Evolutionary conservation across 768 basidiomycete genomes (phyloP).

Genomic region (Dioszegia crocea): DNA sequence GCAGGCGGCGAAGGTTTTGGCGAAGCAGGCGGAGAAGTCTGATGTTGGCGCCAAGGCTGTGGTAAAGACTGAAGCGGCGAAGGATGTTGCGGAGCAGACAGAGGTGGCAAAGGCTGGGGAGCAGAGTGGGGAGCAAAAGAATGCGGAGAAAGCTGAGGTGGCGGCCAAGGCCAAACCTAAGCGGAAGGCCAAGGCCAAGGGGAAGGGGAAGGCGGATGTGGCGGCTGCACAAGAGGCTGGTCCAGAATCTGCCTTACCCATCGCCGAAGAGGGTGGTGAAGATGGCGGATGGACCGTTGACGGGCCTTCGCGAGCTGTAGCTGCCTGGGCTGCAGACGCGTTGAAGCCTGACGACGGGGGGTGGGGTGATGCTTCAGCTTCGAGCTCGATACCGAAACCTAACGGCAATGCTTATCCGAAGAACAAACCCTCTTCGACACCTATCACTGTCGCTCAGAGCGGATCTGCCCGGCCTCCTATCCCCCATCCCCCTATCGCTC

Average conservation of each 20-base stretch:
- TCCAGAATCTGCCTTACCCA: too few relatives aligned
- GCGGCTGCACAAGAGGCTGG: neutral
- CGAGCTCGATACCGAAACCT: neutral
- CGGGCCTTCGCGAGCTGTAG: neutral
- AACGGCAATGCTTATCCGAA: too few relatives aligned
- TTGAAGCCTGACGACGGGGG: neutral
- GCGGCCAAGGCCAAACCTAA: neutral
- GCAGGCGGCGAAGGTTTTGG: slow-evolving; percentile 11
- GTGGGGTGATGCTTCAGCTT: neutral
- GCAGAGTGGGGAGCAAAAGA: too few relatives aligned
- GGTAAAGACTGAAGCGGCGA: neutral
- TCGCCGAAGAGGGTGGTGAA: neutral
- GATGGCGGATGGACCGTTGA: neutral
- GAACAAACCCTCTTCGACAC: neutral
- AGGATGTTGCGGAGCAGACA: neutral
- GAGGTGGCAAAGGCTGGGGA: too few relatives aligned
- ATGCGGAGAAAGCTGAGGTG: too few relatives aligned
- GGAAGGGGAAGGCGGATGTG: neutral
- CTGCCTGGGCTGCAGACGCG: neutral
- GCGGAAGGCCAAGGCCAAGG: neutral
- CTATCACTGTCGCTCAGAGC: too few relatives aligned
- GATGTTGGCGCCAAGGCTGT: neutral
- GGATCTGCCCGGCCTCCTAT: too few relatives aligned
- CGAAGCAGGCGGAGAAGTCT: slow-evolving; percentile 10
- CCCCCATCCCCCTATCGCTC: too few relatives aligned